Evolutionary conservation across 1,139 yeast species (phyloP).

Genomic region (Meyerozyma smithsonii): DNA sequence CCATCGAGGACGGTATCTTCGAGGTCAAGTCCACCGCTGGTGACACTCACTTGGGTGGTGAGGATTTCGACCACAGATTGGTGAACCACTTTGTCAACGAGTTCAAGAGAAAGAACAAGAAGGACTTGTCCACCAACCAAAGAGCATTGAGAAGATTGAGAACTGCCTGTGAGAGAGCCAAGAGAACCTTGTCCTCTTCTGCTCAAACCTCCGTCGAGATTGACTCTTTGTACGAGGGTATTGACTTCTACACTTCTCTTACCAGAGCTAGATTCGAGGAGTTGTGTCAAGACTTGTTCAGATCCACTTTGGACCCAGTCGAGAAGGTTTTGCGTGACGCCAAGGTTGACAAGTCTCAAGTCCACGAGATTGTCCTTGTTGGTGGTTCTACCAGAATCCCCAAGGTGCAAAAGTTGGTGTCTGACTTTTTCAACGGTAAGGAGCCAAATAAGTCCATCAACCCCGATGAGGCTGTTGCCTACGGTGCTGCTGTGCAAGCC

Average conservation of each 20-base stretch:
- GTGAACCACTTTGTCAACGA: slow-evolving; percentile 34
- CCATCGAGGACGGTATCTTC: slow-evolving; percentile 93
- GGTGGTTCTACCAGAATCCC: slow-evolving; percentile 43
- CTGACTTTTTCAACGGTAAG: slow-evolving; percentile 38
- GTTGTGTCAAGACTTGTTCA: slow-evolving; percentile 35
- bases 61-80: slow-evolving; percentile 50
- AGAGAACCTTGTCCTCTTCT: slow-evolving; percentile 37
- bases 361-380: slow-evolving; percentile 35
- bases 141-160: slow-evolving; percentile 39
- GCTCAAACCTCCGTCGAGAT: slow-evolving; percentile 36
- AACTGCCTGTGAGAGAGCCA: slow-evolving; percentile 39
- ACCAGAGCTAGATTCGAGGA: slow-evolving; percentile 41
- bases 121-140: slow-evolving; percentile 34
- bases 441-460: slow-evolving; percentile 43
- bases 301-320: slow-evolving; percentile 37
- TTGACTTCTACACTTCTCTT: slow-evolving; percentile 36
- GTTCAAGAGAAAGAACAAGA: slow-evolving; percentile 38
- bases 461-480: slow-evolving; percentile 42
- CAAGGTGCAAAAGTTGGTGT: slow-evolving; percentile 35
- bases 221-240: slow-evolving; percentile 35
- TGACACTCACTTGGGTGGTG: slow-evolving; percentile 99
- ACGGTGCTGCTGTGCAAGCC: slow-evolving; percentile 64
- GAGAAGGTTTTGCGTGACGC: slow-evolving; percentile 38
- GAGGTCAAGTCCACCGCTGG: slow-evolving; percentile 98
- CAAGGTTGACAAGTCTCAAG: slow-evolving; percentile 33